Percentiles rank a stretch among this genome's conserved stretches.
phyloP scores from a whole-genome alignment of 2,329 filamentous ascomycete species.

The Colletotrichum sp. region DNA sequence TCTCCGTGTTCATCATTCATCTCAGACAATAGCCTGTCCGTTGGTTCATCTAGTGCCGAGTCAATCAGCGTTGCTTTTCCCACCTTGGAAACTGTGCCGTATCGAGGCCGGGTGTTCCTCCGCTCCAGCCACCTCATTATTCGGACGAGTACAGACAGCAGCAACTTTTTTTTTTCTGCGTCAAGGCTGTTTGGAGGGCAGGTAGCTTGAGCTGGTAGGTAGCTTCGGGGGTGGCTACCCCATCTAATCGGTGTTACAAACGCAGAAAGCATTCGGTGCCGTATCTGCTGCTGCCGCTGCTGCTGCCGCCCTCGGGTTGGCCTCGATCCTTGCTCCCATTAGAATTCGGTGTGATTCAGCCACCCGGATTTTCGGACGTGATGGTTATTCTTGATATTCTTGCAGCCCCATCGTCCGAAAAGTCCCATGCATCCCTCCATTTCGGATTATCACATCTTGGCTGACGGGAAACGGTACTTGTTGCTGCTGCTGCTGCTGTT shows the following conservation, averaged over 20 bases:
- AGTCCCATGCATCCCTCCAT: background rate
- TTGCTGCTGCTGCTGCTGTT: background rate
- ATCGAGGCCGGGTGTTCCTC: background rate
- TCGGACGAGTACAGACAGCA: background rate
- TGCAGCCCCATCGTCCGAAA: background rate
- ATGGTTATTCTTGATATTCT: background rate
- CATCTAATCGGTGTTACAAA: background rate
- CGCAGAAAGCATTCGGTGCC: background rate
- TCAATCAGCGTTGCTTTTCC: background rate
- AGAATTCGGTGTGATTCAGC: background rate
- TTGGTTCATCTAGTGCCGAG: background rate
- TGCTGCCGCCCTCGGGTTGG: background rate
- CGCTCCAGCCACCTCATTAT: slow-evolving; percentile 16
- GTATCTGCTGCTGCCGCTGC: background rate
- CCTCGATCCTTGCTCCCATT: background rate
- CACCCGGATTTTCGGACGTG: background rate
- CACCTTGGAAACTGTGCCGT: background rate
- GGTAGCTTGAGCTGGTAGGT: background rate
- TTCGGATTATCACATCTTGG: background rate
- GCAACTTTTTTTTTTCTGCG: background rate
- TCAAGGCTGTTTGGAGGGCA: background rate
- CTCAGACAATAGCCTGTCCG: background rate
- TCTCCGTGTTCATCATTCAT: background rate
- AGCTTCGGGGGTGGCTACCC: background rate
- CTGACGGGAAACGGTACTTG: background rate